Base-by-base conservation (phyloP, 768 basidiomycete species). In the Amanita rimosa region DNA sequence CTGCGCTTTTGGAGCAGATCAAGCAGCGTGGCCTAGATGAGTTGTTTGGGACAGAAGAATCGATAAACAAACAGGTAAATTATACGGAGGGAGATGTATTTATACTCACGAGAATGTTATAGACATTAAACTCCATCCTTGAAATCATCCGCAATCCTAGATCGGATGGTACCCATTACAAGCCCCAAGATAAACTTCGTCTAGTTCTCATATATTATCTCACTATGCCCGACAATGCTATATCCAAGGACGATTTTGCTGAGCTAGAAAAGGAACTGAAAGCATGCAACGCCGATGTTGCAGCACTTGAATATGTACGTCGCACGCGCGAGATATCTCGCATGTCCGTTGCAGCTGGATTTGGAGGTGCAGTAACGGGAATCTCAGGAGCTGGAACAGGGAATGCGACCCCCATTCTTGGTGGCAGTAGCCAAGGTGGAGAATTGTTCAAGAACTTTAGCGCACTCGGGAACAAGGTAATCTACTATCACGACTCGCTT, bases 1-100 rank as follows among this genome's bases (percentile, higher is more conserved):
- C 94, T 10, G 86, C 94, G 14, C 67, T 99, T 8, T 70, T 99
- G 24, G 92, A 95, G 62, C 83, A 96, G 33, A 96, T 99, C 69
- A 97, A 97, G 68, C 83, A 82, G 51, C 80, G 96, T 31, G 91
- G 89, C 3, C 73, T 99, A 27, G 96, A 99, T 63, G 95, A 95
- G 58, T 73, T 99, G n/a, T 98, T 96, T 69, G 93, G 93, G 59
- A 82, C 83, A 24, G 96, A 99, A 69, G 96, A 99, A 64, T 79
- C 83, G 4, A 86, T 88, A 54, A 74, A 75, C 22, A 92, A 91
- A 62, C 91, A 91, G 72, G 88, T 87, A 55, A 46, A 65, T 55
- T 6, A 7, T 16, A 13, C 33, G 44, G 8, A 37, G 9, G 29
- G 44, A 22, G 44, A 13, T n/a, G 19, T 16, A 38, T 13, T 36